phyloP scores from a whole-genome alignment of 2,329 filamentous ascomycete species.

The Microthyrium microscopicum region DNA sequence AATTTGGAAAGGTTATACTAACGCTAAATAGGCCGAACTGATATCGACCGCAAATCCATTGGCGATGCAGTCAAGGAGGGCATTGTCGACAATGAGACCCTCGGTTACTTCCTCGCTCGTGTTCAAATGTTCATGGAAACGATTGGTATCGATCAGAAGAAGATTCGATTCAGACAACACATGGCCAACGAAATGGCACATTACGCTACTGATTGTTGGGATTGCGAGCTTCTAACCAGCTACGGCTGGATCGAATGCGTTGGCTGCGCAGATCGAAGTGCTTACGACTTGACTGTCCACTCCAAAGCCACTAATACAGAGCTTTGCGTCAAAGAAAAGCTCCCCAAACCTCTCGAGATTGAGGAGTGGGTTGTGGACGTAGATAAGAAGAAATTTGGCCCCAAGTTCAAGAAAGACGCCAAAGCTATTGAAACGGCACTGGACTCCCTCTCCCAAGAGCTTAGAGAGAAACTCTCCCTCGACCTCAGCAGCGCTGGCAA shows the following conservation, averaged over 20 bases:
- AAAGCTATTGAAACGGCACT: conserved; percentile 72
- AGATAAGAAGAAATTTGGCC: conserved; percentile 91
- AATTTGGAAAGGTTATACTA: too few relatives aligned
- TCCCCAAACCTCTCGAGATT: conserved; percentile 59
- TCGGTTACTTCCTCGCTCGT: conserved; percentile 91
- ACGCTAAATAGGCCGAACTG: too few relatives aligned
- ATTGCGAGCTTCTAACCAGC: conserved; percentile 79
- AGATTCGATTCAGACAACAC: conserved; percentile 93
- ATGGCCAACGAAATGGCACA: conserved; percentile 87
- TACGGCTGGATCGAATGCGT: conserved; percentile 98
- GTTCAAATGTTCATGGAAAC: conserved; percentile 82
- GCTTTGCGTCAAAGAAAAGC: conserved; percentile 67
- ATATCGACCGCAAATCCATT: conserved; percentile 55
- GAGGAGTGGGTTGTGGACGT: conserved; percentile 81
- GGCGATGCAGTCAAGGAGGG: conserved; percentile 70
- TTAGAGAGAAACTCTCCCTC: conserved; percentile 64
- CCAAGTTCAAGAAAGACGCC: conserved; percentile 86
- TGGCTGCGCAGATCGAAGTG: conserved; percentile 87
- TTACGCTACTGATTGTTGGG: conserved; percentile 96
- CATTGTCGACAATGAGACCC: conserved; percentile 89
- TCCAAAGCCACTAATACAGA: conserved; percentile 81
- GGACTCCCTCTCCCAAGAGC: conserved; percentile 57
- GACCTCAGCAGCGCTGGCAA: conserved; percentile 58
- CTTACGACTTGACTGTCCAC: conserved; percentile 86
- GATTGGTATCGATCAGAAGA: conserved; percentile 72